These are phyloP conservation scores for Eragrostis curvula DNA, from an alignment of 176 grass and related monocot genomes.

Conservation along the genomic window DNA sequence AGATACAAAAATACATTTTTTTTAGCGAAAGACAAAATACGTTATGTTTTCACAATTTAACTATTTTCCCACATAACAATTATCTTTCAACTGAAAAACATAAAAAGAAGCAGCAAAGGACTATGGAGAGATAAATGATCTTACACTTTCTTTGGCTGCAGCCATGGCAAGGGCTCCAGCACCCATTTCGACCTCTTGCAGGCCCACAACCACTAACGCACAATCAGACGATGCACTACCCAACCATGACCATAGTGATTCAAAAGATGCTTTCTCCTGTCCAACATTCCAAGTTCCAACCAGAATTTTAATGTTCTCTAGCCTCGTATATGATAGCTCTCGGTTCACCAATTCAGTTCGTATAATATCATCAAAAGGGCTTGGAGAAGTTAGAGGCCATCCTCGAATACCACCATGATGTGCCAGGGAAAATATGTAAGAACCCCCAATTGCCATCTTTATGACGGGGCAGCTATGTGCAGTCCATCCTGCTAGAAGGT, in stretches of 20 bases:
- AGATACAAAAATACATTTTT: no score
- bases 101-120: constrained; percentile 30
- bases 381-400: constrained; percentile 82
- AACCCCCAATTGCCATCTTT: constrained; percentile 66
- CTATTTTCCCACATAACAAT: constrained; percentile 19
- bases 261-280: constrained; percentile 77
- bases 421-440: constrained; percentile 80
- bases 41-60: background rate
- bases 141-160: constrained; percentile 98
- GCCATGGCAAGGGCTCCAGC: constrained; percentile 98
- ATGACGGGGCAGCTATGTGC: constrained; percentile 88
- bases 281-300: constrained; percentile 95
- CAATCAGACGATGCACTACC: constrained; percentile 63
- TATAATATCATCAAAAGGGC: constrained; percentile 79
- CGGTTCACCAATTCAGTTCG: constrained; percentile 67
- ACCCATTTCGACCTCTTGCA: constrained; percentile 99
- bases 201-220: constrained; percentile 85
- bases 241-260: constrained; percentile 85
- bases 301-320: constrained; percentile 86
- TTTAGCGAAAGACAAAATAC: no score
- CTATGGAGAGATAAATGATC: constrained; percentile 37
- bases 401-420: constrained; percentile 94
- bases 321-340: constrained; percentile 67
- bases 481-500: constrained; percentile 81
- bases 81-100: constrained; percentile 30